A percentile compares a stretch with the other conserved stretches of the same genome.
Evolutionary conservation across 805 yeast genomes (phyloP).

Genomic region (Saccharomycopsis olivae): DNA sequence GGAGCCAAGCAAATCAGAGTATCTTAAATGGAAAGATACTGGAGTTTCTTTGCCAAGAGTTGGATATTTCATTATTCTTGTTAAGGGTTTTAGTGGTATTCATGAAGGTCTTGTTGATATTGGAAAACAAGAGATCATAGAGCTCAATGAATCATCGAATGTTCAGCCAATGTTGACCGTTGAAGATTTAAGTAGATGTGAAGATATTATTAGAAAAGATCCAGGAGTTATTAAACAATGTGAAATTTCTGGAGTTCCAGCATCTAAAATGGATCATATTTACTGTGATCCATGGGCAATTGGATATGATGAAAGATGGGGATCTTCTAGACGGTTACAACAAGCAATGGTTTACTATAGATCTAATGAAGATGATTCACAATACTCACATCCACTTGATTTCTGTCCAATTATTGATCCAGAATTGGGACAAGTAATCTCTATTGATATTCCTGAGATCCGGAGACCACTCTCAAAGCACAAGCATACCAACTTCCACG

Average conservation of each 20-base stretch:
- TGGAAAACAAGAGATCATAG: conserved; percentile 34
- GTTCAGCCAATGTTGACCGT: conserved; percentile 70
- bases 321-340: conserved; percentile 61
- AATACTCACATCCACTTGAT: conserved; percentile 58
- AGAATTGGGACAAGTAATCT: conserved; percentile 56
- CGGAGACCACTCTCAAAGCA: conserved; percentile 62
- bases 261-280: conserved; percentile 33
- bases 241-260: conserved; percentile 57
- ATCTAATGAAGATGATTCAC: conserved; percentile 66
- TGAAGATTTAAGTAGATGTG: conserved; percentile 53
- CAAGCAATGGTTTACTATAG: conserved; percentile 77
- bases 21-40: conserved; percentile 53
- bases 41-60: conserved; percentile 61
- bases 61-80: conserved; percentile 55
- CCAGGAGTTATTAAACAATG: conserved; percentile 67
- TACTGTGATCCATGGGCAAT: conserved; percentile 66
- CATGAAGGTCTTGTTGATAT: conserved; percentile 65
- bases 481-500: conserved; percentile 63
- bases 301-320: conserved; percentile 72
- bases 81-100: conserved; percentile 47
- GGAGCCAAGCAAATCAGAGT: conserved; percentile 60
- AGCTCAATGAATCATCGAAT: conserved; percentile 40
- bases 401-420: conserved; percentile 77
- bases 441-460: conserved; percentile 63
- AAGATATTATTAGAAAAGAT: conserved; percentile 56